Percentiles rank a stretch among this genome's conserved stretches.
phyloP scores from a whole-genome alignment of 495 filamentous ascomycete genomes.

The Neurospora sp. region DNA sequence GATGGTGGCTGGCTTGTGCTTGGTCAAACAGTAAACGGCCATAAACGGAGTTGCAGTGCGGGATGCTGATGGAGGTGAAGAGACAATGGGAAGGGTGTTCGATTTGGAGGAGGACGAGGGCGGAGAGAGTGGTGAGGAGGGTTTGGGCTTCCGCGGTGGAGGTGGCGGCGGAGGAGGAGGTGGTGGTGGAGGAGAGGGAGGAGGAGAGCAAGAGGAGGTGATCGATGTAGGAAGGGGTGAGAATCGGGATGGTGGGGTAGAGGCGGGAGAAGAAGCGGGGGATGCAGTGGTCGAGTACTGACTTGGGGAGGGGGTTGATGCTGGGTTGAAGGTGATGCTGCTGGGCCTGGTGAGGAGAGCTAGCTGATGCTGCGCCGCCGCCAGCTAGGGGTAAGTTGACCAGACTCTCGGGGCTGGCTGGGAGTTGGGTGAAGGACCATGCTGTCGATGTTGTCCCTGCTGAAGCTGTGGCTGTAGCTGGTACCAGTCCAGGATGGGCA shows the following conservation, averaged over 20 bases:
- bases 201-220: too few species aligned
- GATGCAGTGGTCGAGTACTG: constrained; percentile 22
- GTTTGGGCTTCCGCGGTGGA: constrained; percentile 20
- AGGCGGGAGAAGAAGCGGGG: constrained; percentile 31
- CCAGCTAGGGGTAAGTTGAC: neutral
- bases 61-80: neutral
- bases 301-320: constrained; percentile 6
- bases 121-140: constrained; percentile 24
- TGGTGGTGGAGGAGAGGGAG: too few species aligned
- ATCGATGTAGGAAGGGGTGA: constrained; percentile 21
- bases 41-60: constrained; percentile 16
- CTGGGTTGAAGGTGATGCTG: constrained; percentile 8
- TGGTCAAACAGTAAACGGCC: constrained; percentile 22
- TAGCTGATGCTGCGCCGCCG: neutral
- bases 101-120: constrained; percentile 27
- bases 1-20: constrained; percentile 13
- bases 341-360: neutral
- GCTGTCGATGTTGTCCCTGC: neutral
- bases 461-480: neutral
- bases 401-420: neutral
- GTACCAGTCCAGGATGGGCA: neutral
- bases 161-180: too few species aligned
- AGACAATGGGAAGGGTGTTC: constrained; percentile 11
- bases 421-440: neutral
- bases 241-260: constrained; percentile 31